These are phyloP conservation scores for Tolypocladium sp. DNA, from an alignment of 2,329 filamentous ascomycete species.

Conservation along the genomic window DNA sequence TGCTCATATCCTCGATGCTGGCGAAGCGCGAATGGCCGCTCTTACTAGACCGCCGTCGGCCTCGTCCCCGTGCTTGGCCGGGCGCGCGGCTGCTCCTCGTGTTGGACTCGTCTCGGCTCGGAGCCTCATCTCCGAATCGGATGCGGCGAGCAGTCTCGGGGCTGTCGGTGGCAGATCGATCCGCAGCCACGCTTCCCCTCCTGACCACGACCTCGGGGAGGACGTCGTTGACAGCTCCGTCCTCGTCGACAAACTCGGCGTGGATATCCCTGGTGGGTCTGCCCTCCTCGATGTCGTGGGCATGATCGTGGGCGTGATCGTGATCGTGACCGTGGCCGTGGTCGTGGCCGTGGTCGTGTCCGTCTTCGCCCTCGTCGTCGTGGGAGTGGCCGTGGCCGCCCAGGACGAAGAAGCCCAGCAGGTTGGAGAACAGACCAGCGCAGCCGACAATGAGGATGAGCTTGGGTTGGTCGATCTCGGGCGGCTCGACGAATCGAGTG, in stretches of 20 bases:
- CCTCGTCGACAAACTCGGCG: conserved; percentile 42
- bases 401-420: conserved; percentile 81
- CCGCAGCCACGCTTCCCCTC: conserved; percentile 25
- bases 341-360: conserved; percentile 30
- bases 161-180: conserved; percentile 17
- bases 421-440: conserved; percentile 77
- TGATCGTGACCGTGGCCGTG: conserved; percentile 28
- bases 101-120: conserved; percentile 16
- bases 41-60: conserved; percentile 35
- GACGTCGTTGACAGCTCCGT: conserved; percentile 50
- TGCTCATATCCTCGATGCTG: conserved; percentile 65
- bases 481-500: conserved; percentile 84
- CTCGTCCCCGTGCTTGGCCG: conserved; percentile 27
- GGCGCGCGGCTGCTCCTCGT: conserved; percentile 18
- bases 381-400: conserved; percentile 88
- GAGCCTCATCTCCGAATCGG: conserved; percentile 24
- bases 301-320: conserved; percentile 23
- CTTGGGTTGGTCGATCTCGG: conserved; percentile 74
- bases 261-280: conserved; percentile 31
- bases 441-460: conserved; percentile 86
- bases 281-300: conserved; percentile 40
- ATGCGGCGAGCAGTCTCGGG: conserved; percentile 28
- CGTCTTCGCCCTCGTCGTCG: conserved; percentile 47
- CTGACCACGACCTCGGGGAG: conserved; percentile 54
- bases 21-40: conserved; percentile 50